Conservation (phyloP, 2,329 filamentous ascomycete genomes). For the Colletotrichum costaricense region DNA sequence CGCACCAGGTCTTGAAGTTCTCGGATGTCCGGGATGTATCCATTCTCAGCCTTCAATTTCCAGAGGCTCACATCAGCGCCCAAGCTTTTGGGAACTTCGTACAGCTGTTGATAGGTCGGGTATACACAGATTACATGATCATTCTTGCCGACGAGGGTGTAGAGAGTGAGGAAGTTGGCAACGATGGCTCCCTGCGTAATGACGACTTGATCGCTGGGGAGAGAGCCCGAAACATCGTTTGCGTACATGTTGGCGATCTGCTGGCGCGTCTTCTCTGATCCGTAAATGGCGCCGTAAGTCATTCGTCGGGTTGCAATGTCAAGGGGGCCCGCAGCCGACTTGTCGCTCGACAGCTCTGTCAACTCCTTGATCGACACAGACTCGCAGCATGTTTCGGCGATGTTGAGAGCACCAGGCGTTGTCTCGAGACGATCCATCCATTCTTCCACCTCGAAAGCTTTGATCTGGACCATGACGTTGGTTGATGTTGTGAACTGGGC, state of each 20-base stretch:
- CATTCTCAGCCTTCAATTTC: slow-evolving; percentile 71
- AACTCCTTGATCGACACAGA: slow-evolving; percentile 80
- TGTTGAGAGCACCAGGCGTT: slow-evolving; percentile 70
- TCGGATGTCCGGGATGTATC: slow-evolving; percentile 72
- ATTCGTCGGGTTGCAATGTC: slow-evolving; percentile 63
- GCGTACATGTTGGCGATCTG: slow-evolving; percentile 76
- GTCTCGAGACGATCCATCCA: slow-evolving; percentile 73
- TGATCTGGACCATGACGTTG: slow-evolving; percentile 45
- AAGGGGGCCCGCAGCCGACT: slow-evolving; percentile 53
- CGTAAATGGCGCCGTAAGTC: slow-evolving; percentile 81
- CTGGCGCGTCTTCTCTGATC: slow-evolving; percentile 70
- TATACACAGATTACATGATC: slow-evolving; percentile 88
- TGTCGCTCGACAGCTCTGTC: slow-evolving; percentile 66
- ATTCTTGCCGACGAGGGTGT: slow-evolving; percentile 73
- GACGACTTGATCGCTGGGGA: slow-evolving; percentile 69
- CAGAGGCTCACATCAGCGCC: slow-evolving; percentile 81
- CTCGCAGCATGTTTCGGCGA: slow-evolving; percentile 82
- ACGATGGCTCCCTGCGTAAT: slow-evolving; percentile 82
- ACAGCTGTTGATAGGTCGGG: slow-evolving; percentile 86
- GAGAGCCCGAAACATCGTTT: slow-evolving; percentile 50
- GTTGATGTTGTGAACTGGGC: too few species aligned
- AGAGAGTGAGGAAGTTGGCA: slow-evolving; percentile 80
- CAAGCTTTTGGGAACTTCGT: slow-evolving; percentile 75
- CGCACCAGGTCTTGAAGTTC: slow-evolving; percentile 74
- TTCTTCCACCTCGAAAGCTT: slow-evolving; percentile 75